phyloP scores from a whole-genome alignment of 768 basidiomycete species.

The Lactarius sanguifluus region DNA sequence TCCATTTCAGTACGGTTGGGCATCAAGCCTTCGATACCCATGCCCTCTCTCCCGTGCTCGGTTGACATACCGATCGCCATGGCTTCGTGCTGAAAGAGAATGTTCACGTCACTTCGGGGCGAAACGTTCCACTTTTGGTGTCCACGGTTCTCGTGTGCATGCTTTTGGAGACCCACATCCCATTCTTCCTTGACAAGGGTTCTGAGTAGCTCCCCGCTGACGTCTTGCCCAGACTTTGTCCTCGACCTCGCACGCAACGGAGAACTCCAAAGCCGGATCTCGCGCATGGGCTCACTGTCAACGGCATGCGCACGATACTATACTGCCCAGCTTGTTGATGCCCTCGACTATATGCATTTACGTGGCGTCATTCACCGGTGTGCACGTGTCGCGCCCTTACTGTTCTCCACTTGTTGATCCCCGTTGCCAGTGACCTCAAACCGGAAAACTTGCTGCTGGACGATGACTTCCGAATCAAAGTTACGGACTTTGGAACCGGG shows the following conservation, averaged over 20 bases:
- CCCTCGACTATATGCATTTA: constrained; percentile 86
- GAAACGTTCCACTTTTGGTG: constrained; percentile 14
- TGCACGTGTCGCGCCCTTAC: constrained; percentile 25
- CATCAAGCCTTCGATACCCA: neutral
- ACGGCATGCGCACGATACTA: constrained; percentile 77
- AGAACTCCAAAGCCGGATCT: constrained; percentile 71
- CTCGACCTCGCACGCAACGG: constrained; percentile 76
- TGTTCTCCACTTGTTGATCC: constrained; percentile 14
- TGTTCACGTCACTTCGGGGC: constrained; percentile 2
- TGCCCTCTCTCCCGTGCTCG: constrained; percentile 5
- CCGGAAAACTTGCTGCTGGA: constrained; percentile 93
- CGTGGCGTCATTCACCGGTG: constrained; percentile 88
- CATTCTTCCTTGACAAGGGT: neutral
- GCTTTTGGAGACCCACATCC: constrained; percentile 1
- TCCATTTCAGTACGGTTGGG: neutral
- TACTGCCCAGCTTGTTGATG: constrained; percentile 85
- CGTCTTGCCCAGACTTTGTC: constrained; percentile 59
- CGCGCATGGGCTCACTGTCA: constrained; percentile 83
- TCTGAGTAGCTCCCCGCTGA: neutral
- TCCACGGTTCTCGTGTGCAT: neutral
- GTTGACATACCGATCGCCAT: constrained; percentile 13
- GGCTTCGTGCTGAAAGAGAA: constrained; percentile 3
- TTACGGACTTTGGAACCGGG: constrained; percentile 97
- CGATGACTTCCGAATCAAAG: constrained; percentile 78
- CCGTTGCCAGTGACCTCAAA: constrained; percentile 60